A percentile compares a stretch with the other conserved stretches of the same genome.
phyloP scores from a whole-genome alignment of 805 yeast genomes.

The Blastobotrys americana region DNA sequence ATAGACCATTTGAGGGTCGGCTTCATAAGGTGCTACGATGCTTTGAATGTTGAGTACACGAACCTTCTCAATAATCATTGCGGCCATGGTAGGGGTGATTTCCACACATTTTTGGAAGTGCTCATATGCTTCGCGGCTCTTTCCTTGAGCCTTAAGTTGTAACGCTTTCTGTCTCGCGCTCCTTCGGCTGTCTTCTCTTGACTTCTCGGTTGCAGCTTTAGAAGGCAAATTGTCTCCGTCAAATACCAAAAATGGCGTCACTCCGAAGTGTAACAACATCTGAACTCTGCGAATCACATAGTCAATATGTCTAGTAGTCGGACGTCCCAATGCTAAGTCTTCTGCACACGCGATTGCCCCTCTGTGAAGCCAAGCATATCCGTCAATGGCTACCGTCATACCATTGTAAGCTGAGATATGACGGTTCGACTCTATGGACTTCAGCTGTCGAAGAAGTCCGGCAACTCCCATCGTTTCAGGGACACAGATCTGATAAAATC shows the following conservation, averaged over 20 bases:
- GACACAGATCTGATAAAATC: too few species aligned
- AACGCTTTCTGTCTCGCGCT: conserved; percentile 54
- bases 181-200: conserved; percentile 50
- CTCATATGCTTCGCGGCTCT: conserved; percentile 53
- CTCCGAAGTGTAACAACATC: conserved; percentile 59
- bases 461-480: conserved; percentile 41
- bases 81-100: conserved; percentile 88
- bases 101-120: conserved; percentile 74
- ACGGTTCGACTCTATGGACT: conserved; percentile 58
- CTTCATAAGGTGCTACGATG: conserved; percentile 96
- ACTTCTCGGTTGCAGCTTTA: conserved; percentile 64
- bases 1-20: conserved; percentile 94
- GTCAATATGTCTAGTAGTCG: conserved; percentile 56
- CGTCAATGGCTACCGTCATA: conserved; percentile 81
- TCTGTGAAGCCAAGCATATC: conserved; percentile 93
- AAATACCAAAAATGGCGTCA: conserved; percentile 81
- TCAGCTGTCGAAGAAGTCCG: conserved; percentile 73
- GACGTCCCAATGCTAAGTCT: conserved; percentile 64
- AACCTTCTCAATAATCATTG: conserved; percentile 66
- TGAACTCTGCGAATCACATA: conserved; percentile 61
- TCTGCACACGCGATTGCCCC: conserved; percentile 76
- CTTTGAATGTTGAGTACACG: conserved; percentile 51
- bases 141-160: conserved; percentile 42
- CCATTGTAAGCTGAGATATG: conserved; percentile 60
- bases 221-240: conserved; percentile 87